Base-by-base conservation (phyloP, 164 flowering plant genomes). In the Umbilicus rupestris region DNA sequence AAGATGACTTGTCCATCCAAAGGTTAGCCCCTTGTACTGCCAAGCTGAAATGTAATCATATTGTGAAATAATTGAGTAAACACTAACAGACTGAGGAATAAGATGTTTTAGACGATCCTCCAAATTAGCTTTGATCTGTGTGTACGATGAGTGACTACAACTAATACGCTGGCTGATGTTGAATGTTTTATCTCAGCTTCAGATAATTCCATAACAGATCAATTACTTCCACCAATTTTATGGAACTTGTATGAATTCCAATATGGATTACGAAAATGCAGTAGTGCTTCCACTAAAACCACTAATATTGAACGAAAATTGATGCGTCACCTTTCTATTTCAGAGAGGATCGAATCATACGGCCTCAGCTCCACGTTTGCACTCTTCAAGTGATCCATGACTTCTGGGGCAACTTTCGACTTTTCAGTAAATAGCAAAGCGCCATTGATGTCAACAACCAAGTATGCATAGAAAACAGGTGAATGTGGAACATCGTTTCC, bases 401-500 rank as follows among this genome's bases (percentile, higher is more conserved):
- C 96, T 68, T 84, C 92, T 24, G 82, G 70, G 22, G 83, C 80
- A 63, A 94, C 78, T 80, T 94, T 94, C 31, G 83, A 70, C 55
- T 82, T 65, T 72, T 91, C 96, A 60, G 87, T 68, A 76, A 89
- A 87, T 65, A 94, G 68, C 63, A 77, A 84, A 39, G 89, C 92
- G 50, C 74, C 72, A 66, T 69, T 80, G 62, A 66, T 69, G 74
- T 84, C 93, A 73, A 94, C 89, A 45, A 89, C 69, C 66, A 89
- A 78, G 74, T 94, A 94, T 62, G 97, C 90, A 80, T 94, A 91
- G 78, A 78, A 75, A 73, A 94, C 99, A 59, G 96, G 99, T 24
- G 96, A 91, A 79, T 85, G 87, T 59, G 96, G 94, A 69, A 92
- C 78, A 70, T 94, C 97, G 75, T 81, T 81, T 69, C 99, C 99